Base-by-base conservation (phyloP, 1,284 basidiomycete species). In the Marasmius tenuissimus region DNA sequence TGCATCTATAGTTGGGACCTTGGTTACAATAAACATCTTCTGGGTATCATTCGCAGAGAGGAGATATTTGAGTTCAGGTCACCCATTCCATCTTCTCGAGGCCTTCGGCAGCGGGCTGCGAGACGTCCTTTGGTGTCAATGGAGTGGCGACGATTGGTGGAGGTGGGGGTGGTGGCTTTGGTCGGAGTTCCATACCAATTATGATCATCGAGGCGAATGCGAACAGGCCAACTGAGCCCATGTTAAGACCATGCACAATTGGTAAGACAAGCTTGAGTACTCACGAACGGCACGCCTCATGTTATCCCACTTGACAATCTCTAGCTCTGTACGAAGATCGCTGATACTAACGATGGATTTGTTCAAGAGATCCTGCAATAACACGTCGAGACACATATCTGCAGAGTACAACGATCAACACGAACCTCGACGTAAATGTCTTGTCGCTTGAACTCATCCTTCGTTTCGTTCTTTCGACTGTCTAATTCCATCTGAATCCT, bases 401-500 rank as follows among this genome's bases (percentile, higher is more conserved):
- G 47, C 45, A 38, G 11, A 42, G 10, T 9, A 37, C 12, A 20
- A 59, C 20, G 37, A 49, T 37, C 9, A n/a, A 50, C 37, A 54
- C 62, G 70, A 49, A 94, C 96, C 85, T 98, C 96, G 60, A 97
- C 93, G 37, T 84, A 81, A 62, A 98, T 92, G 69, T 97, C 96
- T 68, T 92, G 88, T 50, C 84, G 83, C 77, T 97, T 98, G 67
- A 93, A 75, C 61, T 97, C 95, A 12, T 89, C 85, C 71, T 90
- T 92, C n/a, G 91, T 87, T 73, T 99, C 97, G 67, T 92, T 93
- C 78, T 97, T 98, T 62, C 96, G 84, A 66, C 89, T 95, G 72
- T 97, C 96, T 68, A 98, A 84, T 62, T 99, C 97, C 84, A 99
- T 94, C 74, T 98, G 95, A 61, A 97, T 92, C 70, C 93, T 93